Percentiles rank a stretch among this genome's conserved stretches.
These are phyloP conservation scores for Tuber aestivum DNA, from an alignment of 495 filamentous ascomycete species.

Conservation along the genomic window DNA sequence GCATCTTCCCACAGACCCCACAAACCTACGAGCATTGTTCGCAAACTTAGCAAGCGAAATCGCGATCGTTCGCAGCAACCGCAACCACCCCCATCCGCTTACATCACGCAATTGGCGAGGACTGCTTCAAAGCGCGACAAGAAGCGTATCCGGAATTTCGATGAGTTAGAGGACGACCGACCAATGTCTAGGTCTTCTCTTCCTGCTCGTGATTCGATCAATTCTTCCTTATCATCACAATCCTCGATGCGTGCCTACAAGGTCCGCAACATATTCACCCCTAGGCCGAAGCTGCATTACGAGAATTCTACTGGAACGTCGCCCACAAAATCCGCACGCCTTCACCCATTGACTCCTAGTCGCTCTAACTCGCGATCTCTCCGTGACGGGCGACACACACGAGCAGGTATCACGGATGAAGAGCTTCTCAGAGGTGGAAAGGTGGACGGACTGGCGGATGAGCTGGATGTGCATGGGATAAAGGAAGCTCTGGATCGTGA, in stretches of 20 bases:
- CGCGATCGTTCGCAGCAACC: constrained; percentile 25
- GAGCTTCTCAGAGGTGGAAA: constrained; percentile 17
- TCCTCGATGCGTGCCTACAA: constrained; percentile 40
- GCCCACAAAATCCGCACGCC: constrained; percentile 8
- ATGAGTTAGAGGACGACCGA: constrained; percentile 35
- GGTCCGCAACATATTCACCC: constrained; percentile 36
- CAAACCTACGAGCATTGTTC: constrained; percentile 34
- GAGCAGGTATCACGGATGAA: constrained; percentile 14
- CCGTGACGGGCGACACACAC: constrained; percentile 25
- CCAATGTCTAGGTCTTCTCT: constrained; percentile 35
- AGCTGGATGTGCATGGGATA: constrained; percentile 38
- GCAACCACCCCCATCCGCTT: constrained; percentile 35
- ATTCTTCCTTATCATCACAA: constrained; percentile 36
- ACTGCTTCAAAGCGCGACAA: constrained; percentile 33
- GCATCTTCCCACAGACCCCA: constrained; percentile 39
- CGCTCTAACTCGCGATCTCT: constrained; percentile 31
- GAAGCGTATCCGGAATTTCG: constrained; percentile 34
- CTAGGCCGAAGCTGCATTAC: constrained; percentile 39
- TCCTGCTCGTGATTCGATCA: constrained; percentile 37
- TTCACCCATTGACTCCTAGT: constrained; percentile 25
- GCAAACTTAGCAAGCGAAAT: constrained; percentile 38
- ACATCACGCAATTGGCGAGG: constrained; percentile 37
- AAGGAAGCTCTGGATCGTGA: constrained; percentile 43
- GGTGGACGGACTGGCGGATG: constrained; percentile 38
- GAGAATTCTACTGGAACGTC: constrained; percentile 30